Percentiles rank a stretch among this genome's conserved stretches.
phyloP scores from a whole-genome alignment of 1,284 basidiomycete species.

The Taiwanofungus camphoratus region DNA sequence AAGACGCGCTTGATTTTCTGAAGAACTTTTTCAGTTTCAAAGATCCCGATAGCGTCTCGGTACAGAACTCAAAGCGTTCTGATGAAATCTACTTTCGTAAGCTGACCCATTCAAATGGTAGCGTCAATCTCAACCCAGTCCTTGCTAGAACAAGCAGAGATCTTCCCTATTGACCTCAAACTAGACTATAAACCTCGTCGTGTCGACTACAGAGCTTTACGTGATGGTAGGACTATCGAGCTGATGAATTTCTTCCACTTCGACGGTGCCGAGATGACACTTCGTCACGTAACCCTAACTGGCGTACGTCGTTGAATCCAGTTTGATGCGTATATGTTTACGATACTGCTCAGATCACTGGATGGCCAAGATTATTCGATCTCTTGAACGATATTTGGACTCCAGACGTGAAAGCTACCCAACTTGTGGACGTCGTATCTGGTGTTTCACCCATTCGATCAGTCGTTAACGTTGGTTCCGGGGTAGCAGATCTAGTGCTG shows the following conservation, averaged over 20 bases:
- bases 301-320: conserved; percentile 58
- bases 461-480: conserved; percentile 93
- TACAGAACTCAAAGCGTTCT: conserved; percentile 28
- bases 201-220: conserved; percentile 90
- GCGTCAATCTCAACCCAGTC: no score
- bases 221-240: conserved; percentile 90
- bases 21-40: conserved; percentile 95
- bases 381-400: conserved; percentile 97
- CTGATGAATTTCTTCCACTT: conserved; percentile 99
- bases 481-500: conserved; percentile 91
- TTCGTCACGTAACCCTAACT: conserved; percentile 86
- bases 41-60: conserved; percentile 43
- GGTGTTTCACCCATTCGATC: conserved; percentile 94
- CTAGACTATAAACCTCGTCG: conserved; percentile 98
- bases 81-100: conserved; percentile 74
- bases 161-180: conserved; percentile 88
- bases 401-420: conserved; percentile 97
- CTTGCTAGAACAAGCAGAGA: conserved; percentile 73
- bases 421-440: conserved; percentile 95
- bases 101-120: conserved; percentile 24
- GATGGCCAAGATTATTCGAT: conserved; percentile 85
- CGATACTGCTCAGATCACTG: conserved; percentile 60
- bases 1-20: conserved; percentile 96
- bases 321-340: neutral
- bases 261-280: conserved; percentile 96